phyloP scores from a whole-genome alignment of 2,329 filamentous ascomycete genomes.

The Cladosporium sp. region DNA sequence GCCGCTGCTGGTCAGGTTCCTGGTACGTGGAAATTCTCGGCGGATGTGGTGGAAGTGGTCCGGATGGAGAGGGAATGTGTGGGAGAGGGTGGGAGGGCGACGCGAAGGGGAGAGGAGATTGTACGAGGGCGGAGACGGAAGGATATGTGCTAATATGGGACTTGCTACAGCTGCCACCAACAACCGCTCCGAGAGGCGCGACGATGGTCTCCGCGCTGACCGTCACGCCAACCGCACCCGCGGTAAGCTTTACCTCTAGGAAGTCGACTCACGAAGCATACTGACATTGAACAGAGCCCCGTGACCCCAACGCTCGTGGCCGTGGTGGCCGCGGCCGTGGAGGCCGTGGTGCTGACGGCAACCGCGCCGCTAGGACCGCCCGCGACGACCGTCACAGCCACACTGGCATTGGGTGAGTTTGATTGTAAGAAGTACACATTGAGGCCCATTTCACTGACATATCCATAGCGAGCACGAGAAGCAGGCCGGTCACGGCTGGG shows the following conservation, averaged over 20 bases:
- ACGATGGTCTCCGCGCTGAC: slow-evolving; percentile 61
- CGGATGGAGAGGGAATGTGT: background rate
- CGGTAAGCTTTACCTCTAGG: slow-evolving; percentile 31
- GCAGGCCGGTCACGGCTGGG: slow-evolving; percentile 88
- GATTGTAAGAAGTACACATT: background rate
- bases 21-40: slow-evolving; percentile 61
- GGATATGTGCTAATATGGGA: slow-evolving; percentile 20
- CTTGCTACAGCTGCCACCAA: slow-evolving; percentile 62
- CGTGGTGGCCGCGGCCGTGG: slow-evolving; percentile 51
- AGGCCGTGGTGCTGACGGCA: slow-evolving; percentile 58
- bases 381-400: slow-evolving; percentile 65
- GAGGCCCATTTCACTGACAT: slow-evolving; percentile 28
- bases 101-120: background rate
- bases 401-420: slow-evolving; percentile 57
- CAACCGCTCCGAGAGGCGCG: slow-evolving; percentile 74
- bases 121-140: background rate
- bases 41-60: background rate
- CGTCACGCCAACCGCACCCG: slow-evolving; percentile 34
- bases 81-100: background rate
- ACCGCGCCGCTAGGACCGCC: slow-evolving; percentile 41
- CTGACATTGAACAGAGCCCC: slow-evolving; percentile 25
- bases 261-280: background rate
- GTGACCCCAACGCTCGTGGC: slow-evolving; percentile 47
- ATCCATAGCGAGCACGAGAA: slow-evolving; percentile 71
- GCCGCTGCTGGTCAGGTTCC: slow-evolving; percentile 55